A percentile compares a stretch with the other conserved stretches of the same genome.
Evolutionary conservation across 495 filamentous ascomycete species (phyloP).

Genomic region (Hyaloscypha finlandica): DNA sequence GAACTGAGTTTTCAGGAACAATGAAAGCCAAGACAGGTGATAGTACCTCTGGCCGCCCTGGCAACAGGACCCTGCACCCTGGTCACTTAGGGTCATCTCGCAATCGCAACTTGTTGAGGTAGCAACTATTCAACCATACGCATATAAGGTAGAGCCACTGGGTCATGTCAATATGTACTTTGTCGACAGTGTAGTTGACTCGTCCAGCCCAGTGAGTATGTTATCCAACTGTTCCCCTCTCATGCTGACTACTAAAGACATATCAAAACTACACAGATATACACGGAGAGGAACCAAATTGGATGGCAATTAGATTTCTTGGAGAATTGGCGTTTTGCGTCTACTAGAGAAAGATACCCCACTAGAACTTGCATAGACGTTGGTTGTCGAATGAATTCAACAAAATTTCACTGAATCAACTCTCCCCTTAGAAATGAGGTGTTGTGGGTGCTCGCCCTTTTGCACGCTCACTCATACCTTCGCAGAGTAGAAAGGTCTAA

Average conservation of each 20-base stretch:
- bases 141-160: background rate
- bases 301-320: no score
- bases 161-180: background rate
- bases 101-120: background rate
- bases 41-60: background rate
- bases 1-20: no score
- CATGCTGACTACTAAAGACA: background rate
- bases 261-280: background rate
- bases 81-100: background rate
- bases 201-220: background rate
- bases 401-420: no score
- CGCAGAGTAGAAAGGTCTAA: no score
- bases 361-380: no score
- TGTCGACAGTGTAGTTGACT: background rate
- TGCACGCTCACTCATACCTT: no score
- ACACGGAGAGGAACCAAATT: background rate
- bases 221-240: background rate
- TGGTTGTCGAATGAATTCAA: no score
- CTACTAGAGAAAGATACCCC: no score
- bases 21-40: background rate
- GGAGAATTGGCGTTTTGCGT: no score
- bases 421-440: no score
- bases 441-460: no score
- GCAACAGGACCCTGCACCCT: background rate
- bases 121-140: background rate